Base-by-base conservation (phyloP, 345 rosid species). In the Euphorbia lathyris region DNA sequence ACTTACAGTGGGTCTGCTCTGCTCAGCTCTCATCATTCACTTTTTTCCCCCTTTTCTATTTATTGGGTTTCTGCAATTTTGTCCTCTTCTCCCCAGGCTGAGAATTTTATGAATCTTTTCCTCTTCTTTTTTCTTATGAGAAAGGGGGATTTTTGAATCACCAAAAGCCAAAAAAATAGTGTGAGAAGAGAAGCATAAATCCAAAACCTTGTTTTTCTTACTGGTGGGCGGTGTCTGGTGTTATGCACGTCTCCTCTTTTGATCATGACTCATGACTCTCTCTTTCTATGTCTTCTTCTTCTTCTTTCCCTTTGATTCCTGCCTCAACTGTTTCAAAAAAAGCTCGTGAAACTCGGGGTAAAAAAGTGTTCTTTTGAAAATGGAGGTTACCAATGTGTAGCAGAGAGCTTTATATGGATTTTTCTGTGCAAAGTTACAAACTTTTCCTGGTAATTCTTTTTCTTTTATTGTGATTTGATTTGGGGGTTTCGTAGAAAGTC, bases 201-300 rank as follows among this genome's bases (percentile, higher is more conserved):
- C 67, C 68, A 76, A 74, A 55, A 64, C 72, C 57, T 53, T 58
- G 60, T 52, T 68, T 48, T 52, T 59, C 43, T 25, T 36, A 27
- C 64, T 47, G 14, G 62, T 65, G 34, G 20, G 36, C 14, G 7
- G 72, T 56, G 66, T 48, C 82, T 68, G 75, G 38, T 74, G 74
- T 77, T 19, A 72, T 72, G 80, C 83, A 72, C 67, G 83, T 82
- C 78, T 66, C 79, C 80, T 75, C 79, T 76, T 57, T 67, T 77
- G 83, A 78, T 81, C 72, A 68, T 48, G 79, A 78, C 81, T 77
- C 64, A 20, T 75, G 76, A 67, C 74, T 58, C 70, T 57, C 66
- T 75, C 68, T 66, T 60, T 71, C 72, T 76, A 70, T 77, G 87
- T 74, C 76, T 25, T 65, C 40, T 75, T 78, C 74, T 65, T 13